Evolutionary conservation across 805 yeast species (phyloP), one percentile per base, ranked within the genome.

Genomic region (Teunomyces funiuensis): DNA sequence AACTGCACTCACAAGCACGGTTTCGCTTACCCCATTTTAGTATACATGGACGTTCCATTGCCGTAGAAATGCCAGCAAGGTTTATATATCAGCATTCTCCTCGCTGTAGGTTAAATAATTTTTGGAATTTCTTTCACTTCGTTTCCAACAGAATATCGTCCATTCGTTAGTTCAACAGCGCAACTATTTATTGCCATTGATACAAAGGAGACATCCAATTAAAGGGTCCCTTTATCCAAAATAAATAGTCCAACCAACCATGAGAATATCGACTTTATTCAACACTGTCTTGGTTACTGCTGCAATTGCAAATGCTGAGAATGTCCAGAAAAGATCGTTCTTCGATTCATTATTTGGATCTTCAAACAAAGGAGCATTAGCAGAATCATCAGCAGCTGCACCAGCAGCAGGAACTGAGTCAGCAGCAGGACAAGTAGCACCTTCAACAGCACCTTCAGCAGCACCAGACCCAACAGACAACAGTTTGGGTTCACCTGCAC

Each of bases 221-320:
- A 13, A 17, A 20, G 25, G 18, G 19, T 16, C 25, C 19, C 13
- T 25, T 31, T 18, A 8, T 17, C 18, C 19, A 23, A 18, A 6
- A 31, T 31, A 31, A 31, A 31, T 31, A 31, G 39, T 41, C 37
- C 30, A 33, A 38, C 29, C 22, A 18, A 49, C 25, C 23, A 60
- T 60, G 65, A 60, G 52, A 49, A 42, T 59, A 45, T 43, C 50
- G 16, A 45, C 57, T 43, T 56, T 57, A 40, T 48, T 54, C 39
- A 52, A 47, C 45, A 52, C 53, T 39, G 46, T 58, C 33, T 53
- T 60, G 54, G 47, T 52, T 33, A 50, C 56, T 28, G 42, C 60
- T 19, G 55, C 57, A n/a, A 45, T 58, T 33, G 59, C 53, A 28
- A 51, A 43, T 27, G 53, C 48, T 10, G 42, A 45, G 15, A 30